These are phyloP conservation scores for Collybia sp. DNA, from an alignment of 768 basidiomycete species.

Conservation along the genomic window DNA sequence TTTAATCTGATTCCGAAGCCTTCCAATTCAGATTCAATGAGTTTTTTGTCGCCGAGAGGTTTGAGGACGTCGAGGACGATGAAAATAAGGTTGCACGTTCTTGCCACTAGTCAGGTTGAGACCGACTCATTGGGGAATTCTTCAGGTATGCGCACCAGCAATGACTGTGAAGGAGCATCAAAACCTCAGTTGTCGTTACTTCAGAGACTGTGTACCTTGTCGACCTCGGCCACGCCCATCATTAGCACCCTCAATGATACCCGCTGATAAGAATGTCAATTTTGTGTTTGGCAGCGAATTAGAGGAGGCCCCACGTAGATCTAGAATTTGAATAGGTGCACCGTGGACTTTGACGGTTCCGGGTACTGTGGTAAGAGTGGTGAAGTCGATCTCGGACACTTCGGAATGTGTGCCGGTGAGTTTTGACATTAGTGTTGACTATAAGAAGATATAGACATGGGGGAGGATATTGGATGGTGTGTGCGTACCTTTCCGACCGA, in stretches of 20 bases:
- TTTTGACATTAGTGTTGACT: conserved; percentile 95
- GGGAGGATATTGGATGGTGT: background rate
- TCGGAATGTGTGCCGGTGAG: conserved; percentile 96
- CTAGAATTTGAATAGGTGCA: conserved; percentile 92
- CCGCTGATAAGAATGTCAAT: conserved; percentile 45
- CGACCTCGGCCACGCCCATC: conserved; percentile 95
- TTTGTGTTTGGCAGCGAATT: background rate
- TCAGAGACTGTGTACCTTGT: conserved; percentile 58
- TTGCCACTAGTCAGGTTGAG: conserved; percentile 59
- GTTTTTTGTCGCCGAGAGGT: conserved; percentile 90
- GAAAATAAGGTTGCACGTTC: conserved; percentile 97
- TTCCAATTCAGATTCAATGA: conserved; percentile 92
- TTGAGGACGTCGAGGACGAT: conserved; percentile 98
- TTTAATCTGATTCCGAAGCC: conserved; percentile 98
- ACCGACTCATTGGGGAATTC: conserved; percentile 6
- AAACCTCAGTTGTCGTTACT: conserved; percentile 13
- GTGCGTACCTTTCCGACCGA: conserved; percentile 84
- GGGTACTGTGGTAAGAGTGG: conserved; percentile 91
- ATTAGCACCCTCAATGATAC: conserved; percentile 97
- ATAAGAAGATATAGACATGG: background rate
- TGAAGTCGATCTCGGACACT: conserved; percentile 95
- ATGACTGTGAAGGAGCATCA: conserved; percentile 43
- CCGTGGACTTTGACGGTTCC: conserved; percentile 94
- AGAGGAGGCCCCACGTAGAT: conserved; percentile 62
- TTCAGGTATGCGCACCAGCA: conserved; percentile 51